phyloP scores from a whole-genome alignment of 1,139 yeast species.

The Kodamaea sp. region DNA sequence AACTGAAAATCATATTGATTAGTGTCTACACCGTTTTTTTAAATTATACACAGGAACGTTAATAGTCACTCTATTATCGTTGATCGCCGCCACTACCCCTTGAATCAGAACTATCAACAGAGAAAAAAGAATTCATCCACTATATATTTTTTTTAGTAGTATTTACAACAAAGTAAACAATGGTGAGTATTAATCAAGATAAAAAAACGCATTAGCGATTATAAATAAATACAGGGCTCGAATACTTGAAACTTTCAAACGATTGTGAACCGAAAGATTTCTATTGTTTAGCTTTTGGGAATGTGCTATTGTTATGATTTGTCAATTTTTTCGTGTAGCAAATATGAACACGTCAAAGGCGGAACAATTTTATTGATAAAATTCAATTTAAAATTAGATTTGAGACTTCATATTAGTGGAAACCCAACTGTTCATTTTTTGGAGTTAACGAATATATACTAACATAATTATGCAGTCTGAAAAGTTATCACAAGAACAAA shows the following conservation, averaged over 20 bases:
- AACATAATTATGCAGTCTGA: conserved; percentile 50
- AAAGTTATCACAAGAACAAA: conserved; percentile 91
- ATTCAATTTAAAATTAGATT: background rate
- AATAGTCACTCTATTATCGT: too few species aligned
- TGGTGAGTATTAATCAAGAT: conserved; percentile 6
- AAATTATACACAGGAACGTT: too few species aligned
- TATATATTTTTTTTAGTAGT: too few species aligned
- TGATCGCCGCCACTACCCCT: background rate
- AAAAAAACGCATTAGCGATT: too few species aligned
- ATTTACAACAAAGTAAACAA: conserved; percentile 5
- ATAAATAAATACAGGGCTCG: too few species aligned
- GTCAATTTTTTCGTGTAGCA: background rate
- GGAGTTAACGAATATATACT: conserved; percentile 6
- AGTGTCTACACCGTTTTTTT: too few species aligned
- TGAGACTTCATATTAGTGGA: background rate
- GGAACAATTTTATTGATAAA: background rate
- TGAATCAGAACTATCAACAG: conserved; percentile 2
- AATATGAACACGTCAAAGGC: conserved; percentile 3
- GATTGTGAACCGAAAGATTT: background rate
- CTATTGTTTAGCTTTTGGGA: background rate
- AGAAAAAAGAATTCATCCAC: background rate
- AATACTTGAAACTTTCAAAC: too few species aligned
- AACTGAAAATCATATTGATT: too few species aligned
- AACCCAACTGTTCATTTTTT: background rate
- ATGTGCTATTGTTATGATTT: too few species aligned